Percentiles rank a stretch among this genome's conserved stretches.
These are phyloP conservation scores for Boletellus ananiceps DNA, from an alignment of 768 basidiomycete species.

Conservation along the genomic window DNA sequence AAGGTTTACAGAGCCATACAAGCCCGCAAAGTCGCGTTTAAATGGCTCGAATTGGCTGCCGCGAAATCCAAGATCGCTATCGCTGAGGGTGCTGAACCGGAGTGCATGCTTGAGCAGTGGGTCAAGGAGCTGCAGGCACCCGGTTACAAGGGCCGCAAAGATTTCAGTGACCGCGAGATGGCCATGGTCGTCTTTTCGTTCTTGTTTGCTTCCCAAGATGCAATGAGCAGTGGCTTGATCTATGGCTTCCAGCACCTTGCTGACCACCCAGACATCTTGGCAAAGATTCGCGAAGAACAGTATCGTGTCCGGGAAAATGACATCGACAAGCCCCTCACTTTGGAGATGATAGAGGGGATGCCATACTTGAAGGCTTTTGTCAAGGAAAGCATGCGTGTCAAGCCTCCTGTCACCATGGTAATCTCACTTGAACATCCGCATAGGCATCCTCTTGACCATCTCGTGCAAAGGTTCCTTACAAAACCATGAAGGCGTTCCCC, in stretches of 20 bases:
- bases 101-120: constrained; percentile 95
- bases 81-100: constrained; percentile 72
- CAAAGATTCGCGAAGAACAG: constrained; percentile 90
- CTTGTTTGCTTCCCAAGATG: constrained; percentile 95
- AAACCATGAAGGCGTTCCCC: constrained; percentile 83
- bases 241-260: constrained; percentile 96
- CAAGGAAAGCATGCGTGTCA: constrained; percentile 87
- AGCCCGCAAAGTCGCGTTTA: constrained; percentile 80
- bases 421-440: not conserved
- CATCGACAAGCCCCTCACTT: constrained; percentile 66
- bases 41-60: constrained; percentile 77
- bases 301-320: constrained; percentile 77
- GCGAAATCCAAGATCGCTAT: constrained; percentile 75
- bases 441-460: constrained; percentile 6
- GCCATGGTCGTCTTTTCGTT: constrained; percentile 96
- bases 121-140: constrained; percentile 65
- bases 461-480: constrained; percentile 79
- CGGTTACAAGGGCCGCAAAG: constrained; percentile 65
- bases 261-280: constrained; percentile 84
- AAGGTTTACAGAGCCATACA: constrained; percentile 93
- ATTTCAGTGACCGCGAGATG: constrained; percentile 94
- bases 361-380: constrained; percentile 88
- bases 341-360: constrained; percentile 92
- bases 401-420: constrained; percentile 97
- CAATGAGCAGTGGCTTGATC: constrained; percentile 95